Evolutionary conservation across 2,329 filamentous ascomycete genomes (phyloP).

Genomic region (Emmonsiellopsis sp.): DNA sequence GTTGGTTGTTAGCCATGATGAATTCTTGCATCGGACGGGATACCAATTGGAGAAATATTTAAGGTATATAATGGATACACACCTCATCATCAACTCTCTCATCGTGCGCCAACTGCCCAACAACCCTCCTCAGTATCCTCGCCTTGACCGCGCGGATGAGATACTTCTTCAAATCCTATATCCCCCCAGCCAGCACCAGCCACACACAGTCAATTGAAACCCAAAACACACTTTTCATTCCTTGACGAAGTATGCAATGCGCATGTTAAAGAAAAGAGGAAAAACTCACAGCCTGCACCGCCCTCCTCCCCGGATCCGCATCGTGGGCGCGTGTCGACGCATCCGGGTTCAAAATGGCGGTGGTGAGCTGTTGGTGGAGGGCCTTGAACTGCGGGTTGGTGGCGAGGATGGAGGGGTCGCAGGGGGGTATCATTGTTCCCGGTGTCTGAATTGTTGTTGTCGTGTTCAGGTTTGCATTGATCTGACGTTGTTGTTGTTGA

Average conservation of each 20-base stretch:
- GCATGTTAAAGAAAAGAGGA: not conserved
- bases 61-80: not conserved
- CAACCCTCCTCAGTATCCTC: conserved; percentile 23
- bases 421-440: conserved; percentile 33
- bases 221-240: not conserved
- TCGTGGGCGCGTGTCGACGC: conserved; percentile 28
- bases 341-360: conserved; percentile 30
- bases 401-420: conserved; percentile 29
- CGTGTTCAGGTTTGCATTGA: too few species aligned
- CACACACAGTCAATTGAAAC: too few species aligned
- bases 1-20: not conserved
- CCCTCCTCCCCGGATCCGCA: conserved; percentile 21
- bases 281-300: conserved; percentile 24
- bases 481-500: too few species aligned
- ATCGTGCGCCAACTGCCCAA: conserved; percentile 26
- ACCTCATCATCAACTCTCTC: conserved; percentile 3
- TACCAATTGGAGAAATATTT: not conserved
- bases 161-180: conserved; percentile 27
- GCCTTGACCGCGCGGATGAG: conserved; percentile 25
- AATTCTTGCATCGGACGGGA: too few species aligned
- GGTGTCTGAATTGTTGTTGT: not conserved
- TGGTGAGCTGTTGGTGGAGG: conserved; percentile 32
- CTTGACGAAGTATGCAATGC: not conserved
- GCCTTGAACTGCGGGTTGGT: conserved; percentile 35
- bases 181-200: too few species aligned